Conservation (phyloP, 176 grass and related monocot genomes). For the Hordeum marinum region DNA sequence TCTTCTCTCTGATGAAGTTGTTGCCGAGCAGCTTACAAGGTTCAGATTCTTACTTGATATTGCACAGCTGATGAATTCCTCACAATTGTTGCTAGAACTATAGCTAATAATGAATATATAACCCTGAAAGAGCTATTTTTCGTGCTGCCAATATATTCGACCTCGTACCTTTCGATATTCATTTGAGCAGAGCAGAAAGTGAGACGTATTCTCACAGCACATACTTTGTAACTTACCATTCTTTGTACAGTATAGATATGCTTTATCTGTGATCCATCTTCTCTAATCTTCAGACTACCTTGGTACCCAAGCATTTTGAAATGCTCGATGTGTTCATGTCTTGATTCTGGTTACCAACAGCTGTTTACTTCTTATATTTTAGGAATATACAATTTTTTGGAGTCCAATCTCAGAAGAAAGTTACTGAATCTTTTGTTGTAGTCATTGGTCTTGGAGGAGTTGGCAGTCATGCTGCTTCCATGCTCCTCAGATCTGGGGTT, state of each 20-base stretch:
- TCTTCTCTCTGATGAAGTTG: conserved; percentile 79
- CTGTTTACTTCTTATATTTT: background rate
- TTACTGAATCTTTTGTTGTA: conserved; percentile 69
- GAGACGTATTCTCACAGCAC: background rate
- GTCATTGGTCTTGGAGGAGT: conserved; percentile 96
- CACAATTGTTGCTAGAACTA: background rate
- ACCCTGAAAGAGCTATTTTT: background rate
- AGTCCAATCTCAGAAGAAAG: conserved; percentile 74
- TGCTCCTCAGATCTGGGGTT: conserved; percentile 92
- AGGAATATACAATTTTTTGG: conserved; percentile 99
- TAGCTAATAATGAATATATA: background rate
- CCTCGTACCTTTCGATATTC: background rate
- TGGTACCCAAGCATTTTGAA: background rate
- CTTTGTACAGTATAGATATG: background rate
- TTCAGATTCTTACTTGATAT: conserved; percentile 6
- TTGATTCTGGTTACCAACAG: background rate
- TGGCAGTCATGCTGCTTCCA: conserved; percentile 91
- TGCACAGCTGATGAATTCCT: background rate
- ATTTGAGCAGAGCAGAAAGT: background rate
- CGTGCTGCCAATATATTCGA: background rate
- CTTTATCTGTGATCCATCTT: background rate
- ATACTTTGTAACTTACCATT: background rate
- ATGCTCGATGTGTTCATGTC: background rate
- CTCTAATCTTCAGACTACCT: background rate
- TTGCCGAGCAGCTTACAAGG: conserved; percentile 96